These are phyloP conservation scores for Moniliophthora roreri DNA, from an alignment of 1,284 basidiomycete species.

Conservation along the genomic window DNA sequence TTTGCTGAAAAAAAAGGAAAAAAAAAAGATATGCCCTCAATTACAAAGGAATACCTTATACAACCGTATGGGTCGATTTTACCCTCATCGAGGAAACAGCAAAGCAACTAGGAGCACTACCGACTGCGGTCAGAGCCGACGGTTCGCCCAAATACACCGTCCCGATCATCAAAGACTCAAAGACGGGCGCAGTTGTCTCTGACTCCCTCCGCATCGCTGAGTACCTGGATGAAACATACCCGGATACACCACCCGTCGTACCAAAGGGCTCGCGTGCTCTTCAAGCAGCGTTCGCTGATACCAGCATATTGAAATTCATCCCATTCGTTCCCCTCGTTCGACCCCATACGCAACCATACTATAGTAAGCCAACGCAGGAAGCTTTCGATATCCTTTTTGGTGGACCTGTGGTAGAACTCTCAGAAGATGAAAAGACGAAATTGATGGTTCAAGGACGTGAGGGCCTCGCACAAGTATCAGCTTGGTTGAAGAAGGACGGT, in stretches of 20 bases:
- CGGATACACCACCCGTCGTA: constrained; percentile 29
- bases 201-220: constrained; percentile 43
- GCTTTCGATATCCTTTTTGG: constrained; percentile 20
- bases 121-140: constrained; percentile 27
- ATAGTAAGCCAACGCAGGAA: constrained; percentile 28
- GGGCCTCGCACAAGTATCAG: constrained; percentile 22
- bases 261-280: constrained; percentile 29
- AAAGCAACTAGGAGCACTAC: constrained; percentile 30
- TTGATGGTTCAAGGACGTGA: constrained; percentile 25
- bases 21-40: no score
- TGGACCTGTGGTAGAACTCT: constrained; percentile 32
- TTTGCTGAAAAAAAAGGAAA: no score
- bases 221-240: constrained; percentile 47
- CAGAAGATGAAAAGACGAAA: constrained; percentile 21
- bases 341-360: constrained; percentile 28
- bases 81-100: constrained; percentile 35
- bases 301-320: constrained; percentile 19
- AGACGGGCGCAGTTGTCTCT: constrained; percentile 31
- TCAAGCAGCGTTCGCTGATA: constrained; percentile 29
- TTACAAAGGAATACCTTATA: constrained; percentile 40
- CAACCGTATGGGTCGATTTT: constrained; percentile 39
- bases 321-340: constrained; percentile 27
- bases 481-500: constrained; percentile 23
- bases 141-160: constrained; percentile 19
- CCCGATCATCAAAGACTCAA: constrained; percentile 25